These are phyloP conservation scores for Aspergillaceae sp. DNA, from an alignment of 2,329 filamentous ascomycete genomes.

Conservation along the genomic window DNA sequence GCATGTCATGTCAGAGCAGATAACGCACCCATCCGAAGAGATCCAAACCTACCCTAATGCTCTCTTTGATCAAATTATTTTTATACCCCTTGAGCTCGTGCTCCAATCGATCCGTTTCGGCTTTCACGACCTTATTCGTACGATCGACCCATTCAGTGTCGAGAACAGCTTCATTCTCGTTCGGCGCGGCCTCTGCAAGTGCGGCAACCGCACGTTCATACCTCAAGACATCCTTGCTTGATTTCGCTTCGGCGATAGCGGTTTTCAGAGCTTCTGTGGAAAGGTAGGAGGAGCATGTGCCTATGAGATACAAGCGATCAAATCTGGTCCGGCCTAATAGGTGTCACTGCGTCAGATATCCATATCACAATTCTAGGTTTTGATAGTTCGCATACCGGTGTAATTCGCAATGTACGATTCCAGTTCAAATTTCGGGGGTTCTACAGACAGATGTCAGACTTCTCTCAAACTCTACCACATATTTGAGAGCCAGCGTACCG, in stretches of 20 bases:
- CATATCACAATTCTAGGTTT: not conserved
- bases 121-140: conserved; percentile 57
- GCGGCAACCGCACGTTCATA: conserved; percentile 63
- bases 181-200: conserved; percentile 55
- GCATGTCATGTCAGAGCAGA: not conserved
- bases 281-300: conserved; percentile 65
- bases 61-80: conserved; percentile 95
- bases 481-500: conserved; percentile 15
- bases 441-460: conserved; percentile 35
- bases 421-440: conserved; percentile 79
- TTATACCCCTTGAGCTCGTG: conserved; percentile 84
- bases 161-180: conserved; percentile 56
- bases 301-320: conserved; percentile 74
- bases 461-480: conserved; percentile 5
- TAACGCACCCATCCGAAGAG: not conserved
- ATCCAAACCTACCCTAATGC: conserved; percentile 61
- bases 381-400: conserved; percentile 48
- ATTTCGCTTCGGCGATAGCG: conserved; percentile 67
- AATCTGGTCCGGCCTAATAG: conserved; percentile 65
- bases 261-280: conserved; percentile 71
- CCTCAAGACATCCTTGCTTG: conserved; percentile 60
- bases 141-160: conserved; percentile 70
- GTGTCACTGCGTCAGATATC: conserved; percentile 2
- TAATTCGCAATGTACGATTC: conserved; percentile 90
- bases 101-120: conserved; percentile 68